phyloP scores from a whole-genome alignment of 108 stramenopile species.

The Nitzschia sp. region DNA sequence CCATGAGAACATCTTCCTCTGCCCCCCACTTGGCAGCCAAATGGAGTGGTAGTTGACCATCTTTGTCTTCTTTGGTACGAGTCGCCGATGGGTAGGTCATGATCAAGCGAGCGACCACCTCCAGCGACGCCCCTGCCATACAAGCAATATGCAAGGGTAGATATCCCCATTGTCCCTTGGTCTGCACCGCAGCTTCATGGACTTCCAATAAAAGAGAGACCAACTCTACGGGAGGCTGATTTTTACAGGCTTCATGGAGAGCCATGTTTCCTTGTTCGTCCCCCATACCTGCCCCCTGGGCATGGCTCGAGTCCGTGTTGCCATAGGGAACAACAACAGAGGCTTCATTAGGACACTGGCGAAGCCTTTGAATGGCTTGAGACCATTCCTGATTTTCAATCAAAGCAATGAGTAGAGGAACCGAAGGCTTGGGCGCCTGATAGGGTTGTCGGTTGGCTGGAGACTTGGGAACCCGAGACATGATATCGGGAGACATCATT shows the following conservation, averaged over 20 bases:
- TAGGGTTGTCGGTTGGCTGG: slow-evolving; percentile 2
- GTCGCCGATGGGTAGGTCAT: slow-evolving; percentile 18
- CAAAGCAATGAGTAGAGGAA: slow-evolving; percentile 1
- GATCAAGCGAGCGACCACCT: slow-evolving; percentile 14
- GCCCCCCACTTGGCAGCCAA: slow-evolving; percentile 18
- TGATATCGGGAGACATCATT: not conserved
- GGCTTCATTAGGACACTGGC: slow-evolving; percentile 7
- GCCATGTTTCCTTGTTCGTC: slow-evolving; percentile 9
- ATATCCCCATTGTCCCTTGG: slow-evolving; percentile 15
- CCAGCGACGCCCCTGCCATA: not conserved
- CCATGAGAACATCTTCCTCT: slow-evolving; percentile 4
- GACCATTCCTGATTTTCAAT: slow-evolving; percentile 22
- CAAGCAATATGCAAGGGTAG: slow-evolving; percentile 27
- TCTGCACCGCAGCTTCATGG: slow-evolving; percentile 3
- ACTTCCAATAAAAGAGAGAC: slow-evolving; percentile 11
- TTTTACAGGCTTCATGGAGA: slow-evolving; percentile 22
- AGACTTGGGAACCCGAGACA: not conserved
- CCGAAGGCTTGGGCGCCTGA: not conserved
- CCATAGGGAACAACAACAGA: not conserved
- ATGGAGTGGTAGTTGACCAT: slow-evolving; percentile 22
- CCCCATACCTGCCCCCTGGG: not conserved
- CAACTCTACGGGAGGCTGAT: slow-evolving; percentile 20
- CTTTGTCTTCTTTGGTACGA: slow-evolving; percentile 4
- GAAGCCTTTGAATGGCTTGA: slow-evolving; percentile 14
- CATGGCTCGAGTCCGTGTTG: not conserved